Evolutionary conservation across 2,329 filamentous ascomycete genomes (phyloP), one percentile per base, ranked within the genome.

Genomic region (Eutypella sp.): DNA sequence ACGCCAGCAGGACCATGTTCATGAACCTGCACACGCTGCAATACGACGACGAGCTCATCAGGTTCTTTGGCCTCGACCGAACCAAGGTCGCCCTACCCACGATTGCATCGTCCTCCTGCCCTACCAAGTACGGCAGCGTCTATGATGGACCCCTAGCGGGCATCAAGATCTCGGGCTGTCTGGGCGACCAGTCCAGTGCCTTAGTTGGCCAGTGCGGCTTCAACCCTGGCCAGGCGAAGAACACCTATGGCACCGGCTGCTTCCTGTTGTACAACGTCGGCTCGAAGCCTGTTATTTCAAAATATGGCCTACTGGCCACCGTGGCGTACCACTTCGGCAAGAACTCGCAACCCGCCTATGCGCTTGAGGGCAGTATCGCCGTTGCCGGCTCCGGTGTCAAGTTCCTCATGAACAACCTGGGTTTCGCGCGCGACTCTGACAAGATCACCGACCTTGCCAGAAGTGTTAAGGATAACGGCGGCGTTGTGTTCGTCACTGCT

Each of bases 1-100:
- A 96, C 64, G 90, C 90, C 18, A 92, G 87, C 44, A 76, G 90
- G 60, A 96, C 90, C 49, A 95, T 95, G 89, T 93, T 96, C 67
- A 91, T 95, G 85, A 89, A 95, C 68, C 75, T 96, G 44, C 77
- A 82, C 57, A 91, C 84, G 10, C 75, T 89, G 48, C 67, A 90
- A 57, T 96, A 95, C 67, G 88, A 92, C 62, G 81, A 89, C 46
- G 75, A 75, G 34, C 76, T 95, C 22, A 71, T 95, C 22, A 70
- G 81, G 20, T 95, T 95, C 70, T 95, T 95, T 67, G 80, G 79
- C 39, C 78, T 96, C 50, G 76, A 81, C 58, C 64, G 58, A 41
- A 75, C 72, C 45, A 92, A 91, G 65, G 71, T 95, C 36, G 74
- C 78, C 42, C 73, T 96, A 11, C 90, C 90, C n/a, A 81, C 84